Percentiles rank a stretch among this genome's conserved stretches.
phyloP scores from a whole-genome alignment of 2,329 filamentous ascomycete genomes.

The Hymenoscyphus salicellus region DNA sequence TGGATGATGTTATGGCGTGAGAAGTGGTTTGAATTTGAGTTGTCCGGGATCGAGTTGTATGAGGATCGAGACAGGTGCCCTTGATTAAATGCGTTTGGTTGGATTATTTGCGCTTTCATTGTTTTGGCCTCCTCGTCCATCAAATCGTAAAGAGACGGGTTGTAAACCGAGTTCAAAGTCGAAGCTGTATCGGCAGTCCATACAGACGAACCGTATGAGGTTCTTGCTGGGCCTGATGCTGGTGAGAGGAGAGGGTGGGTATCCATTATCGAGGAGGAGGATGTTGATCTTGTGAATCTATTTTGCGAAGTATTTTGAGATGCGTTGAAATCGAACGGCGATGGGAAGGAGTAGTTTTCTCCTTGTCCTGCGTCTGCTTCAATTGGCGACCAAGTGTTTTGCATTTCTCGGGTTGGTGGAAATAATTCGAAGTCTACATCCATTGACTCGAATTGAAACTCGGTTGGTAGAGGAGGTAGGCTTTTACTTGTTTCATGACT shows the following conservation, averaged over 20 bases:
- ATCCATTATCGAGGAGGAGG: conserved; percentile 15
- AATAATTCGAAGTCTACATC: conserved; percentile 5
- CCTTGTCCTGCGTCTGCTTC: neutral
- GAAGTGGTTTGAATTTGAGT: neutral
- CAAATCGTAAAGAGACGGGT: conserved; percentile 7
- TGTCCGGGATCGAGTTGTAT: conserved; percentile 9
- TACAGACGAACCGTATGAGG: conserved; percentile 19
- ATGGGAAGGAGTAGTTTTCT: neutral
- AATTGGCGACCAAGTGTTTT: conserved; percentile 1
- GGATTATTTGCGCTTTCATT: neutral
- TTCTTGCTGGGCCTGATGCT: conserved; percentile 12
- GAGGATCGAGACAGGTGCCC: neutral
- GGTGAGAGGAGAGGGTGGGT: conserved; percentile 10
- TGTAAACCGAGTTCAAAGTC: conserved; percentile 14
- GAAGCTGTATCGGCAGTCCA: conserved; percentile 22
- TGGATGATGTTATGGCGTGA: neutral
- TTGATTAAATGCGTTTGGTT: neutral
- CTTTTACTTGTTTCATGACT: neutral
- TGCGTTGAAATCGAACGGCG: conserved; percentile 1
- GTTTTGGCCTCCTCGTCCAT: conserved; percentile 6
- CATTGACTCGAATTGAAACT: conserved; percentile 1
- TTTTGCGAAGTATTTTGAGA: conserved; percentile 1
- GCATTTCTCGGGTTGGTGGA: neutral
- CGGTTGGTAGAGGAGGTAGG: neutral
- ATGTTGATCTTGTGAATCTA: conserved; percentile 1